These are phyloP conservation scores for Cladosporium sp. DNA, from an alignment of 2,329 filamentous ascomycete species.

Conservation along the genomic window DNA sequence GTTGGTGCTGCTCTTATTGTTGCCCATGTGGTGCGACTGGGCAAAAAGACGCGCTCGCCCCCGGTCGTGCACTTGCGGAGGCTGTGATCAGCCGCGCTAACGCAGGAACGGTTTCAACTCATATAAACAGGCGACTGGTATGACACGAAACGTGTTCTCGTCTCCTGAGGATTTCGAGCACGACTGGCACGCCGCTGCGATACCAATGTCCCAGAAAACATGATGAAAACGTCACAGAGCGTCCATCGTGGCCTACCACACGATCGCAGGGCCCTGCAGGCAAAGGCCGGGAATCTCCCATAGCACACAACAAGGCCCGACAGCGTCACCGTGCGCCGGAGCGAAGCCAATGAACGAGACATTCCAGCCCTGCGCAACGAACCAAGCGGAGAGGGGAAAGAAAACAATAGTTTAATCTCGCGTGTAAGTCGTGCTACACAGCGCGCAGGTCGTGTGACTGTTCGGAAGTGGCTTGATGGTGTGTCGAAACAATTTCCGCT, in stretches of 20 bases:
- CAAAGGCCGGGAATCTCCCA: too few relatives aligned
- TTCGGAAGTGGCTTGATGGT: not conserved
- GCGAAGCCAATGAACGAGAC: slow-evolving; percentile 1
- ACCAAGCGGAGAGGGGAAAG: not conserved
- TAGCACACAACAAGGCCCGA: not conserved
- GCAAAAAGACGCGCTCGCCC: not conserved
- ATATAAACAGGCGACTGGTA: slow-evolving; percentile 3
- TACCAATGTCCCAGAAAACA: not conserved
- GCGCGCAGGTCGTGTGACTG: slow-evolving; percentile 1
- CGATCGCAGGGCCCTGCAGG: too few relatives aligned
- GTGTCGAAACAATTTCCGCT: slow-evolving; percentile 2
- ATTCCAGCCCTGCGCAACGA: slow-evolving; percentile 18
- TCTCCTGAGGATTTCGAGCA: not conserved
- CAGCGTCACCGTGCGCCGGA: not conserved
- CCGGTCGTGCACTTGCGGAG: slow-evolving; percentile 15
- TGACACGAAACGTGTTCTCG: not conserved
- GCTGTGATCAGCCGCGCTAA: not conserved
- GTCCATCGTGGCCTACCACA: too few relatives aligned
- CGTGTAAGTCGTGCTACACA: not conserved
- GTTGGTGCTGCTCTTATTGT: not conserved
- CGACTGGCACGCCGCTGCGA: not conserved
- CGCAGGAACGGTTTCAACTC: slow-evolving; percentile 18
- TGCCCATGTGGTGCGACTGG: not conserved
- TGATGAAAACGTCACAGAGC: not conserved
- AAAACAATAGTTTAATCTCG: not conserved